Evolutionary conservation across 2,329 filamentous ascomycete species (phyloP), one percentile per base, ranked within the genome.

Genomic region (Colletotrichum euphorbiae): DNA sequence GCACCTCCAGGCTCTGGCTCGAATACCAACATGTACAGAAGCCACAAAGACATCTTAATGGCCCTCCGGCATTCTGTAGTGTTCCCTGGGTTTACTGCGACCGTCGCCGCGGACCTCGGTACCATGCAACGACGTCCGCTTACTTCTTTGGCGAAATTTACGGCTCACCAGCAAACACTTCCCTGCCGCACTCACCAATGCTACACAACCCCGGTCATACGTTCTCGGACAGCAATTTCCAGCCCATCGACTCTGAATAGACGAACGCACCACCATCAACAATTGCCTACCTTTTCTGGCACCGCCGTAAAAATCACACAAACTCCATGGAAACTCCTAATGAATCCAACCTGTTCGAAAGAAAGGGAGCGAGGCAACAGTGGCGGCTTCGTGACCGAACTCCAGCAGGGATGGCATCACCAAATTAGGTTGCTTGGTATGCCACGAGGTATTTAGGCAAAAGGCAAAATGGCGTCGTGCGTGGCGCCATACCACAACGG

Each of bases 401-500:
- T 28, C 43, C 15, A 21, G 13, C 40, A n/a, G 38, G 33, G 7
- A 56, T 36, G 45, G 60, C 59, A 61, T 52, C 68, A 51, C 59
- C 64, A 64, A 62, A 52, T 60, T 70, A 66, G 59, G 59, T 64
- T 59, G 58, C 42, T 21, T 33, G 31, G 24, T 42, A 42, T 50
- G 64, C 64, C 68, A 69, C 64, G 54, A 69, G 65, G 68, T 17
- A 61, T 69, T 70, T 51, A 62, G 65, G 65, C 65, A 61, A 38
- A 70, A 54, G 33, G 17, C 54, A 63, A 57, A 33, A 56, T 63
- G 65, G 69, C 67, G 46, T 69, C 59, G 43, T 55, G 68, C 21
- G 65, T 70, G 65, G 65, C 60, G 55, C 69, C 65, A 62, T 64
- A n/a, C 65, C 69, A 60, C 13, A 69, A 70, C 69, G 69, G 59